phyloP scores from a whole-genome alignment of 345 rosid genomes.

The Linum usitatissimum region DNA sequence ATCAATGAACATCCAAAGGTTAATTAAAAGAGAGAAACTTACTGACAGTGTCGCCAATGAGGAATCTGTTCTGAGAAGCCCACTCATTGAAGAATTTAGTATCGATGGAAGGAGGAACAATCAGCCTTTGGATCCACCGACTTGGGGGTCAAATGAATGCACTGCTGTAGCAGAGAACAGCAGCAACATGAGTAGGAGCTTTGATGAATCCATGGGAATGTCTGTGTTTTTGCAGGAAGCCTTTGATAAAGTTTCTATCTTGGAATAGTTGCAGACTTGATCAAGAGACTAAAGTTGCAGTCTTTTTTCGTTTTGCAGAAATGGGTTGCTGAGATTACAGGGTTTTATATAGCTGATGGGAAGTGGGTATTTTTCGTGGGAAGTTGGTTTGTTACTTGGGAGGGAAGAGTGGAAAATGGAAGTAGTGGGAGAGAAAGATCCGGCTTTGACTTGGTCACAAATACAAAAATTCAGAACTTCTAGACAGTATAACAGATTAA shows the following conservation, averaged over 20 bases:
- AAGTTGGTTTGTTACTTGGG: conserved; percentile 9
- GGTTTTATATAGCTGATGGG: not conserved
- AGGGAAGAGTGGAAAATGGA: conserved; percentile 16
- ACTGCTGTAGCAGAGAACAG: conserved; percentile 13
- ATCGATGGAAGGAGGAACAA: conserved; percentile 38
- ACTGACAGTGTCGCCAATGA: conserved; percentile 51
- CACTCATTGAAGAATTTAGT: conserved; percentile 48
- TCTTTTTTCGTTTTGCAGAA: not conserved
- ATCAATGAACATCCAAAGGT: not conserved
- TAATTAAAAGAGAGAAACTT: conserved; percentile 20
- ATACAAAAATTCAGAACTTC: no score
- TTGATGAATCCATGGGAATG: not conserved
- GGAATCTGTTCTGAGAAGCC: conserved; percentile 72
- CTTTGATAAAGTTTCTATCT: no score
- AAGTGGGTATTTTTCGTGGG: not conserved
- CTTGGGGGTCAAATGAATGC: conserved; percentile 42
- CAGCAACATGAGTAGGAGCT: conserved; percentile 6
- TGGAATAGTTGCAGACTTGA: no score
- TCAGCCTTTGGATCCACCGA: conserved; percentile 58
- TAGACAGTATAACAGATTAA: not conserved
- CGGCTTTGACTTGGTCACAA: conserved; percentile 11
- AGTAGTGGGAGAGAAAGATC: conserved; percentile 22
- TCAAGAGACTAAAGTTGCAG: not conserved
- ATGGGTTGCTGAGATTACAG: not conserved
- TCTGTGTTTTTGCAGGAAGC: no score